Base-by-base conservation (phyloP, 2,329 filamentous ascomycete species). In the Colletotrichum nymphaeae region DNA sequence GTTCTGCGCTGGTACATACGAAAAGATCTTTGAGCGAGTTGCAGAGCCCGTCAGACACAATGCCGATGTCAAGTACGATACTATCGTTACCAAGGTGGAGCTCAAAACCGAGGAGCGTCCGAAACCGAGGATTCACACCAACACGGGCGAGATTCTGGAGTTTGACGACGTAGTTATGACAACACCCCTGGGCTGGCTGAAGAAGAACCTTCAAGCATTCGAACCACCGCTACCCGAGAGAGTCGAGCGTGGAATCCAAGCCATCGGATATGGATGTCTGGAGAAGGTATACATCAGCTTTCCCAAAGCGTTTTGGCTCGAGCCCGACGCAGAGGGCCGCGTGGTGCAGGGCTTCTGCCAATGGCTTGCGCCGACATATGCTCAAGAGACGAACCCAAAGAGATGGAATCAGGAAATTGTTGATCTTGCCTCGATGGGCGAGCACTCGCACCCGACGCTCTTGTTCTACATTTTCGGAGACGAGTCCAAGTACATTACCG, bases 381-480 rank as follows among this genome's bases (percentile, higher is more conserved):
- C 92, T 0, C 75, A 84, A 0, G 83, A 88, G 63, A 88, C 90
- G 1, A 93, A 93, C 76, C 89, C 91, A 1, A 77, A 87, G 6
- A 83, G 86, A 73, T 97, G 94, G 94, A 90, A 91, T 74, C 93
- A 94, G 81, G 93, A 96, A 83, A 89, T 91, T 66, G 87, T 97
- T 71, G 95, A 96, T 71, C 88, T 98, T 26, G 92, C 93, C 55
- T 90, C 92, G 2, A 86, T 97, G 2, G 87, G 89, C 0, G 78
- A 84, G 1, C 86, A 85, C 63, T 88, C 92, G 0, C 95, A 97
- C 73, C 93, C 95, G 8, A 97, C 94, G 0, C 87, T 98, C 4
- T 89, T 98, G 30, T 98, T 97, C 87, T 98, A 95, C 84, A 92
- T 88, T 46, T 93, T 91, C 78, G 93, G 93, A 49, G 88, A 87